Conservation (phyloP, 768 basidiomycete species). For the Lactarius sanguifluus region DNA sequence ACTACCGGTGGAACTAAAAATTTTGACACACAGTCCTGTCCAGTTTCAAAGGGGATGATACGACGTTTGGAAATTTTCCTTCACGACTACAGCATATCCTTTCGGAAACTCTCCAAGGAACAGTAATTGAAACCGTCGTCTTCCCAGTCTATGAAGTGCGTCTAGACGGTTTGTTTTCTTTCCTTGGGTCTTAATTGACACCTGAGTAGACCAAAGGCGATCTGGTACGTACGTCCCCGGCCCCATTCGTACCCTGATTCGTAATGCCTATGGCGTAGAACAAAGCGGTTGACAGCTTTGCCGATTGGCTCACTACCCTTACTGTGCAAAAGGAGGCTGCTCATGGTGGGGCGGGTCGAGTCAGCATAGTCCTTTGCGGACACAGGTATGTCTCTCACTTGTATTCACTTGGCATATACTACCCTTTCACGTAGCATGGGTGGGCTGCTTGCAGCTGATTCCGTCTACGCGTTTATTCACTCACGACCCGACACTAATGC, state of each 20-base stretch:
- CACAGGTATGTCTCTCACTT: constrained; percentile 58
- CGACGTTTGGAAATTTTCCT: constrained; percentile 78
- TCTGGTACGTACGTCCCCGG: constrained; percentile 62
- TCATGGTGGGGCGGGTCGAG: constrained; percentile 67
- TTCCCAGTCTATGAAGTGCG: constrained; percentile 89
- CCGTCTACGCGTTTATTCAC: constrained; percentile 67
- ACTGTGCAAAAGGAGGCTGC: constrained; percentile 84
- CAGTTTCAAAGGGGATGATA: constrained; percentile 61
- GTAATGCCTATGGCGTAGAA: constrained; percentile 15
- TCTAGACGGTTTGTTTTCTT: neutral
- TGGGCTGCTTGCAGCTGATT: constrained; percentile 84
- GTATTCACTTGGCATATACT: neutral
- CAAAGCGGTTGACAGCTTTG: constrained; percentile 74
- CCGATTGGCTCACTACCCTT: constrained; percentile 90
- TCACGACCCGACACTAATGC: constrained; percentile 62
- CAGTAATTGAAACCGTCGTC: constrained; percentile 67
- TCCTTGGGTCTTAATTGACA: constrained; percentile 7
- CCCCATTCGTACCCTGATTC: neutral
- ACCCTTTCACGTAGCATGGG: constrained; percentile 67
- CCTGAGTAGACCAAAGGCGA: constrained; percentile 78
- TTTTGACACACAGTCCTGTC: neutral
- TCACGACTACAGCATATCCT: constrained; percentile 75
- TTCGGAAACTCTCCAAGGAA: constrained; percentile 56
- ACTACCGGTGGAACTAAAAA: neutral
- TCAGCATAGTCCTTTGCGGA: constrained; percentile 83